A percentile compares a stretch with the other conserved stretches of the same genome.
Evolutionary conservation across 352 stramenopile genomes (phyloP).

Genomic region (Globisporangium megalacanthum): DNA sequence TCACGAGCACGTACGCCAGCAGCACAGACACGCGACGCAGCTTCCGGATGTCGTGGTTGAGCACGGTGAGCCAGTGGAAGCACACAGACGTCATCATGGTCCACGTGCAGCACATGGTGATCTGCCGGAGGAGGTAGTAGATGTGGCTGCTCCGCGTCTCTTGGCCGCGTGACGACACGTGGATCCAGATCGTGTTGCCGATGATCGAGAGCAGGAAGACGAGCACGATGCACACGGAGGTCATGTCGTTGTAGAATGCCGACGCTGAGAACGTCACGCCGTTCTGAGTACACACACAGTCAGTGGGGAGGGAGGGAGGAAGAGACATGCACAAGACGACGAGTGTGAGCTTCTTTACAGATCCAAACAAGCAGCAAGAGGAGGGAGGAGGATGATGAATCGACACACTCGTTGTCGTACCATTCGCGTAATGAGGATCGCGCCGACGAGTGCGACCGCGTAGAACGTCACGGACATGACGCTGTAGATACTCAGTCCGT

Average conservation of each 20-base stretch:
- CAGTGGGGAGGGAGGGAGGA: too few species aligned
- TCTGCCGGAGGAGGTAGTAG: conserved; percentile 67
- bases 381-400: not conserved
- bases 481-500: conserved; percentile 78
- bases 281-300: conserved; percentile 35
- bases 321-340: not conserved
- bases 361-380: too few species aligned
- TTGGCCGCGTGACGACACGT: conserved; percentile 47
- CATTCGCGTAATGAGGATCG: conserved; percentile 79
- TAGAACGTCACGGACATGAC: conserved; percentile 86
- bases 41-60: conserved; percentile 59
- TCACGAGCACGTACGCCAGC: conserved; percentile 55
- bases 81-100: conserved; percentile 85
- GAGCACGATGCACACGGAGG: conserved; percentile 67
- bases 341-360: not conserved
- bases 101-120: conserved; percentile 71
- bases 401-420: conserved; percentile 17
- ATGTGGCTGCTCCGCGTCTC: conserved; percentile 49
- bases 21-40: conserved; percentile 51
- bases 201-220: conserved; percentile 69
- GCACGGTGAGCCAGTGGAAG: conserved; percentile 79
- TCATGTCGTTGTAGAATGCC: conserved; percentile 87
- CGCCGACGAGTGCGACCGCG: conserved; percentile 61
- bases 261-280: conserved; percentile 65
- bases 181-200: conserved; percentile 78